Conservation (phyloP, 2,329 filamentous ascomycete genomes). For the Xylariales sp. region DNA sequence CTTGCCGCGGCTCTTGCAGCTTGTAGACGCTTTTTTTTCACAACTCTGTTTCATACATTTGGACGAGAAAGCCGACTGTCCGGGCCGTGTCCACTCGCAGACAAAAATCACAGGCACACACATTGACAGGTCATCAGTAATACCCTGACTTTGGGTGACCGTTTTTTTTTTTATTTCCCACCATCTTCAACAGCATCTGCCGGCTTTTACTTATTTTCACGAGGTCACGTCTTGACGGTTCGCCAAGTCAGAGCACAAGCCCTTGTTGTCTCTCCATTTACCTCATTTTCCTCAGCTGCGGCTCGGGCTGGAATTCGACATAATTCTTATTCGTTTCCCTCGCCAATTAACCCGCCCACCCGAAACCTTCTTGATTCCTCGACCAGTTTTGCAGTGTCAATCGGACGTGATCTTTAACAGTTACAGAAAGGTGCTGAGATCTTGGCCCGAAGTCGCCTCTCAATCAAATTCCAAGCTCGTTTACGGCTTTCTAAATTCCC, state of each 20-base stretch:
- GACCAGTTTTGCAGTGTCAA: too few relatives aligned
- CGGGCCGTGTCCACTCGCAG: slow-evolving; percentile 2
- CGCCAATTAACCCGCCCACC: not conserved
- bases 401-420: too few relatives aligned
- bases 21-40: too few relatives aligned
- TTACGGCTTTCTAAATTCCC: not conserved
- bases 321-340: not conserved
- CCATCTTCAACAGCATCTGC: too few relatives aligned
- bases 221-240: slow-evolving; percentile 7
- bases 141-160: not conserved
- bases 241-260: slow-evolving; percentile 3
- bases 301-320: not conserved
- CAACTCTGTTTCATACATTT: too few relatives aligned
- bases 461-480: too few relatives aligned
- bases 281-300: slow-evolving; percentile 1
- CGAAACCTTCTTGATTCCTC: too few relatives aligned
- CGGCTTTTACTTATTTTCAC: too few relatives aligned
- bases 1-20: too few relatives aligned
- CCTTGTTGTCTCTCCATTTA: not conserved
- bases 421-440: too few relatives aligned
- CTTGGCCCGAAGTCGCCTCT: too few relatives aligned
- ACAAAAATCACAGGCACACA: slow-evolving; percentile 3
- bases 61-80: slow-evolving; percentile 6
- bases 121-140: not conserved
- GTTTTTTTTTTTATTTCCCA: not conserved